Evolutionary conservation across 495 filamentous ascomycete genomes (phyloP).

Genomic region (Pyrenopolyporus hunteri): DNA sequence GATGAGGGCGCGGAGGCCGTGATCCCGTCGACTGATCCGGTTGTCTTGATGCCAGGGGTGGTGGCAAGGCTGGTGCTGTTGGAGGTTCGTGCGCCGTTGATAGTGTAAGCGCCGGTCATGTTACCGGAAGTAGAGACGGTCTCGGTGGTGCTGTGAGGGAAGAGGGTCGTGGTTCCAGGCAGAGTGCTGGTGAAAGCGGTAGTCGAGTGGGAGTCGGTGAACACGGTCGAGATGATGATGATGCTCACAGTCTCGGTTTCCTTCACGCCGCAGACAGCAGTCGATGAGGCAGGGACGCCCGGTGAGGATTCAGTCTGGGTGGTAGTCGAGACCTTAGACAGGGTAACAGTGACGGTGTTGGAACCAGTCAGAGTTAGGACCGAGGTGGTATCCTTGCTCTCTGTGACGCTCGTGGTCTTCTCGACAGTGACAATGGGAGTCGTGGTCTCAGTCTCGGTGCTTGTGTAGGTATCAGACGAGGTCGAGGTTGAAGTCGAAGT

Average conservation of each 20-base stretch:
- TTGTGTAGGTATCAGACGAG: constrained; percentile 7
- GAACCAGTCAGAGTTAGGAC: not conserved
- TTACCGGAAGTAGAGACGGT: not conserved
- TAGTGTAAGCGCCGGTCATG: not conserved
- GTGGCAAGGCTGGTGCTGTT: not conserved
- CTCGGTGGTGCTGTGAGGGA: not conserved
- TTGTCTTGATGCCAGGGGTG: constrained; percentile 12
- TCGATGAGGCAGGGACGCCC: not conserved
- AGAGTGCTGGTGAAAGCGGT: not conserved
- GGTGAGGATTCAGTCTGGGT: no score
- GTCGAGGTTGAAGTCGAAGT: no score
- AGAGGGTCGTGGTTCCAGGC: not conserved
- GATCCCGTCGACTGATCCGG: constrained; percentile 11
- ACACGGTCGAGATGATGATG: constrained; percentile 33
- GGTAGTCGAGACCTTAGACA: no score
- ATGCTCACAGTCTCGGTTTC: constrained; percentile 24
- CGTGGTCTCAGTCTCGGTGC: constrained; percentile 21
- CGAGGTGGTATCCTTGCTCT: constrained; percentile 2
- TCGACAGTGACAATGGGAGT: constrained; percentile 20
- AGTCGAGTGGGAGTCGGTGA: not conserved
- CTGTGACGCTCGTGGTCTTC: constrained; percentile 11
- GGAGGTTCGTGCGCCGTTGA: not conserved
- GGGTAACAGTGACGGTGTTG: no score
- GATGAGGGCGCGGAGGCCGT: not conserved
- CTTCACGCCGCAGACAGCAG: constrained; percentile 7